A percentile compares a stretch with the other conserved stretches of the same genome.
phyloP scores from a whole-genome alignment of 208 protist genomes.

The Herpetomonas samuelpessoai region DNA sequence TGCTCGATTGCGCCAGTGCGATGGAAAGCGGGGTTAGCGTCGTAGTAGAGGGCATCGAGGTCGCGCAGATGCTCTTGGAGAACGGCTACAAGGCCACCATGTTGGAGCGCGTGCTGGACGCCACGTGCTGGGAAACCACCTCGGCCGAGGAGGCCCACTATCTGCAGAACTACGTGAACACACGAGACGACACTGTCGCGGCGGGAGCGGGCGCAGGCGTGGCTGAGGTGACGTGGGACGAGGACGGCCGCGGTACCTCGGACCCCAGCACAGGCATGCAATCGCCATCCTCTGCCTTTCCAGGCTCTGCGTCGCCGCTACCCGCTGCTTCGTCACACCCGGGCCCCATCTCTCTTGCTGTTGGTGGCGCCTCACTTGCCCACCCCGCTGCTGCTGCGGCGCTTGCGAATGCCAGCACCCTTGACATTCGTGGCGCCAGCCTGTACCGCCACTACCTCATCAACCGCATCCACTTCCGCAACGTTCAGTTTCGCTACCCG shows the following conservation, averaged over 20 bases:
- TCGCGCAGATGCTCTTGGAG: constrained; percentile 47
- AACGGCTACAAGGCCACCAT: constrained; percentile 75
- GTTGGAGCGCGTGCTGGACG: constrained; percentile 52
- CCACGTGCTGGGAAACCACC: constrained; percentile 40
- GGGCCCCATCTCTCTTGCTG: too few species aligned
- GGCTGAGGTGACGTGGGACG: too few species aligned
- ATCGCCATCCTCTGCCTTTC: too few species aligned
- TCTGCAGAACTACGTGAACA: constrained; percentile 25
- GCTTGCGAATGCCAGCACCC: too few species aligned
- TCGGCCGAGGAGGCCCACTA: constrained; percentile 28
- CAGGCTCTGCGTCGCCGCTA: too few species aligned
- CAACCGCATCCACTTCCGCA: constrained; percentile 18
- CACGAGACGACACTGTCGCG: too few species aligned
- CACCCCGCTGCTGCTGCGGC: too few species aligned
- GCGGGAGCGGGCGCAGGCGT: too few species aligned
- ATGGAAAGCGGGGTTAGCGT: constrained; percentile 33
- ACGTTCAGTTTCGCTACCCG: constrained; percentile 23
- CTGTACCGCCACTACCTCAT: constrained; percentile 24
- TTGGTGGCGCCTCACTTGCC: too few species aligned
- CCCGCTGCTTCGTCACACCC: too few species aligned
- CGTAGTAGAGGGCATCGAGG: constrained; percentile 27
- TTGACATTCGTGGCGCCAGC: not conserved
- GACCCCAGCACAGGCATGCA: too few species aligned
- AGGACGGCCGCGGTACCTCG: too few species aligned
- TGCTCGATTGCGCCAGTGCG: constrained; percentile 24